Conservation (phyloP, 192 early-diverging fungal species). For the Backusella mclennaniae region DNA sequence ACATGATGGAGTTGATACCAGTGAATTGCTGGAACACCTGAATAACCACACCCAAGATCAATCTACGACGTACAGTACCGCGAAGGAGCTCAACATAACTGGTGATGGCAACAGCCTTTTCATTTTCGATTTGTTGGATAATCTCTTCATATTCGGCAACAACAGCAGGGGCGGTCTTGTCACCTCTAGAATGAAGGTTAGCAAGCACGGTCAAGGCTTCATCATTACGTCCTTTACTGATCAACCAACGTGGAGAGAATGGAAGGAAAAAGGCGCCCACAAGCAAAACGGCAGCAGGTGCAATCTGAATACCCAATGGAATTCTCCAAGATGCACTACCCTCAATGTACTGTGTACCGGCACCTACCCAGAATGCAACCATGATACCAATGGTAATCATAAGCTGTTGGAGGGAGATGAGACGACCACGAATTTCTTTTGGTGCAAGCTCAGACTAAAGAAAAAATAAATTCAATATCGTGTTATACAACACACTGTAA, state of each 20-base stretch:
- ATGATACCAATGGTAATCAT: constrained; percentile 87
- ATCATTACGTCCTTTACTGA: constrained; percentile 61
- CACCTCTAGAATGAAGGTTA: constrained; percentile 62
- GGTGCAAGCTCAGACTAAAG: constrained; percentile 71
- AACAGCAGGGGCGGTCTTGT: constrained; percentile 56
- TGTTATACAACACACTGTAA: background rate
- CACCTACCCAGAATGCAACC: constrained; percentile 53
- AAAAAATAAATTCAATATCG: background rate
- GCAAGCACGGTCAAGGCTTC: constrained; percentile 73
- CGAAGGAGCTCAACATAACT: constrained; percentile 61
- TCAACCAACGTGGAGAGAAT: constrained; percentile 85
- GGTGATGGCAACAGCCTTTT: constrained; percentile 57
- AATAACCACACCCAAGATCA: constrained; percentile 65
- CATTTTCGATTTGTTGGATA: constrained; percentile 58
- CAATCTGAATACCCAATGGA: constrained; percentile 79
- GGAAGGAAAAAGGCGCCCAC: constrained; percentile 75
- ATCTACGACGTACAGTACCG: constrained; percentile 46
- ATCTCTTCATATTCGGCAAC: constrained; percentile 71
- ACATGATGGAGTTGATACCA: constrained; percentile 86
- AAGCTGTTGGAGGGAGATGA: constrained; percentile 86
- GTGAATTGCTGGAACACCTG: constrained; percentile 83
- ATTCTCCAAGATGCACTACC: constrained; percentile 71
- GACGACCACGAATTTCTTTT: constrained; percentile 78
- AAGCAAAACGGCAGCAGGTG: constrained; percentile 73
- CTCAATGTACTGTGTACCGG: constrained; percentile 35